Conservation (phyloP, 768 basidiomycete genomes). For the Sistotremastrum suecicum region DNA sequence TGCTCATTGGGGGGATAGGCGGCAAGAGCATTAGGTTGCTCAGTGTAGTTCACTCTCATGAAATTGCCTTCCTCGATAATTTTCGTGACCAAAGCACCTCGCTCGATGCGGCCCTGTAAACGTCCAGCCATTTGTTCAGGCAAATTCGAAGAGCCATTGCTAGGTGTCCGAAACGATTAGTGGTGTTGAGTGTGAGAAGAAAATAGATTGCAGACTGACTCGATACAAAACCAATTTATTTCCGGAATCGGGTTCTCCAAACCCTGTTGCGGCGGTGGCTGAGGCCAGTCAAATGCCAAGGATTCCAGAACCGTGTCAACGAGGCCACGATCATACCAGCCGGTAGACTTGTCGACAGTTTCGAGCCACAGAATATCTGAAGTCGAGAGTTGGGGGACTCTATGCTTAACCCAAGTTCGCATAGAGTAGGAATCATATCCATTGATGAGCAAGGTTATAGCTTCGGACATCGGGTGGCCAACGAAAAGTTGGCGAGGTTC, state of each 20-base stretch:
- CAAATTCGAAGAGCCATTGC: conserved; percentile 12
- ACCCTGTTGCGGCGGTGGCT: too few relatives aligned
- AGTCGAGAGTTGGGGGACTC: neutral
- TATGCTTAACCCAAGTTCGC: conserved; percentile 1
- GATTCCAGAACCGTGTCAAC: conserved; percentile 20
- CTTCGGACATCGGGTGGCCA: neutral
- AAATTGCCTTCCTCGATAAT: too few relatives aligned
- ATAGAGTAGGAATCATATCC: conserved; percentile 17
- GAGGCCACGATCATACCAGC: conserved; percentile 21
- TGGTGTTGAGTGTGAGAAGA: too few relatives aligned
- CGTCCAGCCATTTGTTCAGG: conserved; percentile 13
- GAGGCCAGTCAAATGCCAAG: conserved; percentile 13
- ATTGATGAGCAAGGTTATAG: conserved; percentile 16
- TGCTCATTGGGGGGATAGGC: too few relatives aligned
- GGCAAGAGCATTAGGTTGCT: too few relatives aligned
- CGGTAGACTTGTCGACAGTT: conserved; percentile 18
- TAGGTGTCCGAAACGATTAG: neutral
- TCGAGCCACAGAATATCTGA: conserved; percentile 15
- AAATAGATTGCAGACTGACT: neutral
- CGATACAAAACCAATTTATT: neutral
- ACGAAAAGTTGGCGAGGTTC: conserved; percentile 7
- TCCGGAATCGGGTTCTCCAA: neutral
- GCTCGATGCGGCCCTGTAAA: neutral
- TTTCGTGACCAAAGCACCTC: too few relatives aligned
- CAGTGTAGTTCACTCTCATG: too few relatives aligned